Conservation (phyloP, 2,329 filamentous ascomycete genomes). For the Fusarium tuaranense region DNA sequence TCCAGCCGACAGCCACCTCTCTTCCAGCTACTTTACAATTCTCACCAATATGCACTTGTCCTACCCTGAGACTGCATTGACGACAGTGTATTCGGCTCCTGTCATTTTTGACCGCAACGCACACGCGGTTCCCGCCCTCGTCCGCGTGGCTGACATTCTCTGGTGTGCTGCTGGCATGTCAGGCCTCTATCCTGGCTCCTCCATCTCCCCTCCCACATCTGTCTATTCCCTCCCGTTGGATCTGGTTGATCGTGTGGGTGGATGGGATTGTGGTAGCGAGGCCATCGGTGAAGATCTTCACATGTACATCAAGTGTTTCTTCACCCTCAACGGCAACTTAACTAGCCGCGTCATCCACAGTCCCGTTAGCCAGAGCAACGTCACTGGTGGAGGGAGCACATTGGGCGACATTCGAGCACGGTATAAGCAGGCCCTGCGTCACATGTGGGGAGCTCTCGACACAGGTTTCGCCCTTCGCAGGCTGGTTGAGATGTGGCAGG, state of each 20-base stretch:
- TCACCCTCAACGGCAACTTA: slow-evolving; percentile 77
- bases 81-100: slow-evolving; percentile 75
- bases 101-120: slow-evolving; percentile 82
- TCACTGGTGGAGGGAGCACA: slow-evolving; percentile 68
- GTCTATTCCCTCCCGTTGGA: slow-evolving; percentile 78
- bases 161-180: slow-evolving; percentile 80
- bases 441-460: slow-evolving; percentile 82
- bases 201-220: slow-evolving; percentile 77
- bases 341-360: slow-evolving; percentile 73
- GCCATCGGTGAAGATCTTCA: slow-evolving; percentile 82
- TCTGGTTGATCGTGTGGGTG: slow-evolving; percentile 75
- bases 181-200: slow-evolving; percentile 72
- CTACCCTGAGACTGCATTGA: slow-evolving; percentile 69
- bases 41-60: slow-evolving; percentile 73
- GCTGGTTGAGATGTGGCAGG: slow-evolving; percentile 66
- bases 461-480: slow-evolving; percentile 74
- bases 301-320: slow-evolving; percentile 85
- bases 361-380: slow-evolving; percentile 79
- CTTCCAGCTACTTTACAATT: slow-evolving; percentile 74
- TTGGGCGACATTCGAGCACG: slow-evolving; percentile 71
- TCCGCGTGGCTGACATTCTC: slow-evolving; percentile 78
- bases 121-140: slow-evolving; percentile 73
- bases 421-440: slow-evolving; percentile 78
- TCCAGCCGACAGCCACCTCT: slow-evolving; percentile 77
- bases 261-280: slow-evolving; percentile 78